Conservation (phyloP, 176 grass and related monocot species). For the Hordeum marinum region DNA sequence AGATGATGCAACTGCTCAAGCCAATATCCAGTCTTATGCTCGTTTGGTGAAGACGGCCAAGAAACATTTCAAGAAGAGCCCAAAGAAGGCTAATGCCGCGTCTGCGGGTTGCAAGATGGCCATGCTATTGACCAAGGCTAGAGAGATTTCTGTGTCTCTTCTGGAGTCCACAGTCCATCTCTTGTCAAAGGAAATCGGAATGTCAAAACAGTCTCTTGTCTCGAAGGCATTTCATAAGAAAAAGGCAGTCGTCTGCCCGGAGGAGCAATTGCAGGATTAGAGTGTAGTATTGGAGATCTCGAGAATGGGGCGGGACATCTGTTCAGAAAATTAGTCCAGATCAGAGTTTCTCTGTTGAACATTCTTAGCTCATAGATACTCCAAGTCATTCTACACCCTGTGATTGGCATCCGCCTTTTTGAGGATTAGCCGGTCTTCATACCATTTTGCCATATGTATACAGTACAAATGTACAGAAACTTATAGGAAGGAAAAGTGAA, state of each 20-base stretch:
- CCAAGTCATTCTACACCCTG: not conserved
- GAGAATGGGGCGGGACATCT: constrained; percentile 3
- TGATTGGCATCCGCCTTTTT: constrained; percentile 27
- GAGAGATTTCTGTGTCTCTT: constrained; percentile 20
- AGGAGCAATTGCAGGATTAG: constrained; percentile 21
- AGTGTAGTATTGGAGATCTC: constrained; percentile 21
- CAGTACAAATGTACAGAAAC: not conserved
- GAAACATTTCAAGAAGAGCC: constrained; percentile 16
- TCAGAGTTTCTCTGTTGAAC: constrained; percentile 21
- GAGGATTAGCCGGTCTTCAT: constrained; percentile 17
- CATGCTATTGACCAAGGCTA: constrained; percentile 8
- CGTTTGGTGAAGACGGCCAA: constrained; percentile 14
- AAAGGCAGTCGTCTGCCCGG: not conserved
- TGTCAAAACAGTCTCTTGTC: constrained; percentile 16
- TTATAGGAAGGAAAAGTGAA: not conserved
- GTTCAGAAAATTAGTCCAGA: constrained; percentile 20
- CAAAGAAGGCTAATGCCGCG: not conserved
- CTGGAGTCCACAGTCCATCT: not conserved
- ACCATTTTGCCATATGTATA: not conserved
- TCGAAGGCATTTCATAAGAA: constrained; percentile 19
- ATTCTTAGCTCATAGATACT: constrained; percentile 20
- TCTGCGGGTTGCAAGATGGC: not conserved
- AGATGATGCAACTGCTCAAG: not conserved
- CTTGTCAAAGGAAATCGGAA: not conserved
- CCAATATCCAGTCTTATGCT: too few species aligned